Conservation (phyloP, 139 green algal genomes). For the Edaphochlamys debaryana region DNA sequence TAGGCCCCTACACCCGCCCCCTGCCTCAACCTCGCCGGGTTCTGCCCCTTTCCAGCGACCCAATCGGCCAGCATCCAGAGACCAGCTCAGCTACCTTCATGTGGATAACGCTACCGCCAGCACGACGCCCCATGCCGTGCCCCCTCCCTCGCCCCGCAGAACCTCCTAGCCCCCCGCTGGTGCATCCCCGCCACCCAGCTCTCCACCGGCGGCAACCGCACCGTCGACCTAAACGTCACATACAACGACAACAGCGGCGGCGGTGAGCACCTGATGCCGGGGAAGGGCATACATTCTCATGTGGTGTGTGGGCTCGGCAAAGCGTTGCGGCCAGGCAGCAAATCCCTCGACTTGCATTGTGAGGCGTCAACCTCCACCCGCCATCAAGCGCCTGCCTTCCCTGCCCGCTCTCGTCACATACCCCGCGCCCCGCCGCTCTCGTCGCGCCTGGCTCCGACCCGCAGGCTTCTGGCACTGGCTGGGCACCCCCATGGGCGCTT, state of each 20-base stretch:
- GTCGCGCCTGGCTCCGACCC: no score
- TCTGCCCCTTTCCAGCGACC: no score
- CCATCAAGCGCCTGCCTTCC: background rate
- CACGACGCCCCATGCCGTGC: no score
- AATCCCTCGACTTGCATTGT: no score
- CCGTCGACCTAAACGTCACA: background rate
- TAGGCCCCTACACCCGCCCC: no score
- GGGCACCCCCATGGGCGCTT: background rate
- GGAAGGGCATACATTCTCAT: background rate
- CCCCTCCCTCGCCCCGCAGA: background rate
- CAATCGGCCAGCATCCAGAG: background rate
- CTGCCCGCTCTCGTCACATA: background rate
- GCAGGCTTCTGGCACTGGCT: slow-evolving; percentile 3
- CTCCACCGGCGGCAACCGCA: background rate
- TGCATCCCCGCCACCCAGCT: background rate
- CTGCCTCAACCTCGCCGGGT: no score
- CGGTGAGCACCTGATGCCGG: background rate
- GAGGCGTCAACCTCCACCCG: no score
- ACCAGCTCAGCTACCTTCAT: background rate
- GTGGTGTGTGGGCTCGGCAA: background rate
- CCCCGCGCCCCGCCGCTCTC: background rate
- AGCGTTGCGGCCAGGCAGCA: background rate
- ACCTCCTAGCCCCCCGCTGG: background rate
- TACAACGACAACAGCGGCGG: background rate
- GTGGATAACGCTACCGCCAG: background rate